These are phyloP conservation scores for Nemania sp. DNA, from an alignment of 2,329 filamentous ascomycete species.

Conservation along the genomic window DNA sequence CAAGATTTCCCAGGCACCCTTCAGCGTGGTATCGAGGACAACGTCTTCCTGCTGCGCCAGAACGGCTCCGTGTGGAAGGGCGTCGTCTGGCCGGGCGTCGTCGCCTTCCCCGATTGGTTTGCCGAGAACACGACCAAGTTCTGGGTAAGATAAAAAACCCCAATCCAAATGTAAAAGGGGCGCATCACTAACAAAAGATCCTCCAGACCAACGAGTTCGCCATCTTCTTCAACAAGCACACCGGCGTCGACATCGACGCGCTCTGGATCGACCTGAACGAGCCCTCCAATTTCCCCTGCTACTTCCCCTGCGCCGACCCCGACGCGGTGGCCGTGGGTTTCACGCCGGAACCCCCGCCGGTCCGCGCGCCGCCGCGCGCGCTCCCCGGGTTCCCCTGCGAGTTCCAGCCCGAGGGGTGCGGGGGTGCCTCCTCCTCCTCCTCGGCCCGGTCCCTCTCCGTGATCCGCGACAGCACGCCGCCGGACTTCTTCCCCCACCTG, in stretches of 20 bases:
- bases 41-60: constrained; percentile 52
- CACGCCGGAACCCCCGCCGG: constrained; percentile 65
- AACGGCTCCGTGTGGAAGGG: constrained; percentile 65
- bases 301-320: constrained; percentile 59
- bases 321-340: constrained; percentile 46
- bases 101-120: constrained; percentile 80
- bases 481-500: constrained; percentile 32
- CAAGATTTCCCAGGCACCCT: constrained; percentile 49
- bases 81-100: constrained; percentile 78
- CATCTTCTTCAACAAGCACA: constrained; percentile 64
- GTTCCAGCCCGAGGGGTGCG: constrained; percentile 64
- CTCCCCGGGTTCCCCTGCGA: constrained; percentile 71
- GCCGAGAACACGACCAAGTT: constrained; percentile 64
- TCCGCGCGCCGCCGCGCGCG: constrained; percentile 65
- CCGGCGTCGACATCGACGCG: constrained; percentile 75
- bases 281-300: constrained; percentile 52
- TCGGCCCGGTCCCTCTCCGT: constrained; percentile 30
- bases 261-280: constrained; percentile 78
- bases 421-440: constrained; percentile 31
- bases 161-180: neutral
- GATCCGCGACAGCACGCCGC: constrained; percentile 37
- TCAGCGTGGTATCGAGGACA: constrained; percentile 47
- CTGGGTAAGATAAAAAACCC: constrained; percentile 50
- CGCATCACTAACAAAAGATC: neutral
- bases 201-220: constrained; percentile 65